These are phyloP conservation scores for Mortierella sp. DNA, from an alignment of 371 early-diverging fungal species.

Conservation along the genomic window DNA sequence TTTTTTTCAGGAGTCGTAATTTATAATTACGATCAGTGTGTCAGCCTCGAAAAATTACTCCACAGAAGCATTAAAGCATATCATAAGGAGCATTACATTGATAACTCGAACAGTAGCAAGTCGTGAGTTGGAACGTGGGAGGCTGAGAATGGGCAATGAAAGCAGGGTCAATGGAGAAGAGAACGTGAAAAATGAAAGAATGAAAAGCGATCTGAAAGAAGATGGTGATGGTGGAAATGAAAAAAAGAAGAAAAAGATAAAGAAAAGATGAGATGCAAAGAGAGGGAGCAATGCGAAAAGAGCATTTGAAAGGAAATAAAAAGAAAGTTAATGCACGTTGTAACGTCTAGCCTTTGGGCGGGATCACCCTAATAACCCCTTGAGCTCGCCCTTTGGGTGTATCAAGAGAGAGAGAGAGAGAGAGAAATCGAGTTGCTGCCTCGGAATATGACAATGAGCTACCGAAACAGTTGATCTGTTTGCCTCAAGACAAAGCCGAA, in stretches of 20 bases:
- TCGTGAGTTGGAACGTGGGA: background rate
- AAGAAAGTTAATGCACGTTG: slow-evolving; percentile 5
- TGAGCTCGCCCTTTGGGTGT: background rate
- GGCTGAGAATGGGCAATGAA: background rate
- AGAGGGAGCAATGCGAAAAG: too few relatives aligned
- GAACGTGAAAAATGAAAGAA: background rate
- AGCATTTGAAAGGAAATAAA: background rate
- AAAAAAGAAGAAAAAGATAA: background rate
- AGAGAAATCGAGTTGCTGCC: too few relatives aligned
- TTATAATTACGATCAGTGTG: too few relatives aligned
- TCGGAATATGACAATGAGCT: too few relatives aligned
- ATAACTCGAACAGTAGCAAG: background rate
- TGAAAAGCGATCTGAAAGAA: background rate
- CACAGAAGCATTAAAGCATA: too few relatives aligned
- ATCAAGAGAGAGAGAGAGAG: too few relatives aligned
- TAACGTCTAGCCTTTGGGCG: background rate
- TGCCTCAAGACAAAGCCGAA: too few relatives aligned
- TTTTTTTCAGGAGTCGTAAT: too few relatives aligned
- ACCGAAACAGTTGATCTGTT: too few relatives aligned
- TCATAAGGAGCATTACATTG: background rate
- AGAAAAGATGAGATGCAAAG: background rate
- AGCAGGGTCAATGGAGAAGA: background rate
- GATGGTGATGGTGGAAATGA: too few relatives aligned
- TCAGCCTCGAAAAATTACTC: too few relatives aligned
- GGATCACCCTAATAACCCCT: background rate